A percentile compares a stretch with the other conserved stretches of the same genome.
Evolutionary conservation across 768 basidiomycete species (phyloP).

Genomic region (Myochromella boudieri): DNA sequence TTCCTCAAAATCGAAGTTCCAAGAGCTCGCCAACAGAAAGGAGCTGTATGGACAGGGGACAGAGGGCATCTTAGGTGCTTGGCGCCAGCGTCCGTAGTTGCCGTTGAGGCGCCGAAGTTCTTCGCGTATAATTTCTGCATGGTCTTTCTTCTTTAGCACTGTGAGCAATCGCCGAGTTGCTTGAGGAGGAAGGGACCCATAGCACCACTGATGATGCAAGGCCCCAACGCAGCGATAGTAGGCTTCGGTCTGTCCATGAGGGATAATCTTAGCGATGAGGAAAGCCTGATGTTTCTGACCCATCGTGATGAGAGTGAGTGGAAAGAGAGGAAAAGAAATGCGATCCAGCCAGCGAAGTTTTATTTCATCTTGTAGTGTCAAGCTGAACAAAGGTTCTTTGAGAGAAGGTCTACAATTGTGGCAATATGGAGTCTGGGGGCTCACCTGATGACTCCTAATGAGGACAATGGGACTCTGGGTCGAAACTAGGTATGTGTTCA

Average conservation of each 20-base stretch:
- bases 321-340: neutral
- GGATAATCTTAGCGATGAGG: constrained; percentile 33
- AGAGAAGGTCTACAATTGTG: too few species aligned
- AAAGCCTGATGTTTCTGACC: constrained; percentile 42
- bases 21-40: constrained; percentile 30
- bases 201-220: constrained; percentile 40
- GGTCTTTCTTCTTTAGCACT: constrained; percentile 32
- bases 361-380: too few species aligned
- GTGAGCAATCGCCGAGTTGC: constrained; percentile 32
- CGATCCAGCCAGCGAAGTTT: too few species aligned
- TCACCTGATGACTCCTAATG: too few species aligned
- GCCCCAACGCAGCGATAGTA: constrained; percentile 41
- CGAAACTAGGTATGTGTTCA: too few species aligned
- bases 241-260: constrained; percentile 19
- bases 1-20: constrained; percentile 26
- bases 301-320: constrained; percentile 22
- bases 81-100: constrained; percentile 22
- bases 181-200: constrained; percentile 29
- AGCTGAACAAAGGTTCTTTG: too few species aligned
- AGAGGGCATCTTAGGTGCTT: constrained; percentile 15
- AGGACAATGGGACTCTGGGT: too few species aligned
- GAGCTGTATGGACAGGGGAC: constrained; percentile 33
- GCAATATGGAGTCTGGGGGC: too few species aligned
- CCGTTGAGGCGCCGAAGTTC: constrained; percentile 33
- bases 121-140: constrained; percentile 33